phyloP scores from a whole-genome alignment of 257 asterid species.

The Solanum gracilifrons region DNA sequence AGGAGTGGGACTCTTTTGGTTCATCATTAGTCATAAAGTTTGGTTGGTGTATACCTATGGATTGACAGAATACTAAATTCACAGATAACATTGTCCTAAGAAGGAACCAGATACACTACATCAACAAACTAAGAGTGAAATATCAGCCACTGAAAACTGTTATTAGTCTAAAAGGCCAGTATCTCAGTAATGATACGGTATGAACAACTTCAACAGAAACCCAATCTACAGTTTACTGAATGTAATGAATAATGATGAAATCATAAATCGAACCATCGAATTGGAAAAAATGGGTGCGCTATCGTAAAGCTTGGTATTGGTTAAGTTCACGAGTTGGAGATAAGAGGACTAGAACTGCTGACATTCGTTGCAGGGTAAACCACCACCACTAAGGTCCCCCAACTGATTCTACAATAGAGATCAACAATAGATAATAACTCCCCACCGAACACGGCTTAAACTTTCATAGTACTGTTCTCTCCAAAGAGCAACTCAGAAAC shows the following conservation, averaged over 20 bases:
- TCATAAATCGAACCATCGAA: neutral
- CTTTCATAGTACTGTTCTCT: neutral
- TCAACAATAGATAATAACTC: neutral
- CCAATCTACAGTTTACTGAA: neutral
- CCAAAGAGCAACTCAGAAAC: neutral
- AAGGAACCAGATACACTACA: neutral
- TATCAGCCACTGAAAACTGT: neutral
- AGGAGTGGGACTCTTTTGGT: neutral
- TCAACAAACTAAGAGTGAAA: neutral
- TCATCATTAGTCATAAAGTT: neutral
- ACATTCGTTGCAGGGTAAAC: neutral
- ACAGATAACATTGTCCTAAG: neutral
- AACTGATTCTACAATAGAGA: neutral
- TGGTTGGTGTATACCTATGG: neutral
- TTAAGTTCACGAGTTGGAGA: neutral
- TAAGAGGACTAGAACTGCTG: neutral
- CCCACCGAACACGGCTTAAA: neutral
- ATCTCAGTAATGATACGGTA: neutral
- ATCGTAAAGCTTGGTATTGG: neutral
- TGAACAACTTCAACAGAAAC: neutral
- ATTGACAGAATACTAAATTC: neutral
- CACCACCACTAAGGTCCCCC: neutral
- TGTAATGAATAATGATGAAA: neutral
- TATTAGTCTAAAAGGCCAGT: neutral
- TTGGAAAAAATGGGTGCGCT: neutral